These are phyloP conservation scores for Solanum ossicruentum DNA, from an alignment of 257 asterid genomes.

Conservation along the genomic window DNA sequence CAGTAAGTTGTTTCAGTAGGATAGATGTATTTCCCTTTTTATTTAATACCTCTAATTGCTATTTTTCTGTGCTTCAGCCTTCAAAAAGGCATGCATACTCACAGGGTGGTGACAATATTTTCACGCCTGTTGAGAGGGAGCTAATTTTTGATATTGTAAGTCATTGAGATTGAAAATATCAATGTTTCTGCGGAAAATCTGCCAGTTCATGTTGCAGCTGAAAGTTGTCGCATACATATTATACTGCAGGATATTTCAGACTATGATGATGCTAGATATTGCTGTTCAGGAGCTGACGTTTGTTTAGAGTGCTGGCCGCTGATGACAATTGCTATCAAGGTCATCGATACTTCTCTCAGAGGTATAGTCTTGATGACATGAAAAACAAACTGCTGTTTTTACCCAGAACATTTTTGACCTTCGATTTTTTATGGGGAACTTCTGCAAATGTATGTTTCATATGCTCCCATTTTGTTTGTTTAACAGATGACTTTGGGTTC, in stretches of 20 bases:
- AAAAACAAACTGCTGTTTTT: not conserved
- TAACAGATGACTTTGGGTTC: conserved; percentile 83
- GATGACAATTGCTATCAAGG: conserved; percentile 63
- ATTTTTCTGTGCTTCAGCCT: conserved; percentile 46
- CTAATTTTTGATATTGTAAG: conserved; percentile 90
- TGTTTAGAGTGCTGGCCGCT: conserved; percentile 84
- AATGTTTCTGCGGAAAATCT: not conserved
- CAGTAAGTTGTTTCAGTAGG: not conserved
- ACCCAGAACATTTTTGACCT: not conserved
- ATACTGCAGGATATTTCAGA: conserved; percentile 72
- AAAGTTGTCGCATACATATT: not conserved
- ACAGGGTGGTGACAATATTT: conserved; percentile 64
- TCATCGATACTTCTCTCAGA: conserved; percentile 83
- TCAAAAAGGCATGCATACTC: conserved; percentile 82
- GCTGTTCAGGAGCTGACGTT: conserved; percentile 95
- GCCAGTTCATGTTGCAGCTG: not conserved
- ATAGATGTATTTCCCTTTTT: not conserved
- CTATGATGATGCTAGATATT: conserved; percentile 90
- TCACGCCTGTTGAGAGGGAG: conserved; percentile 74
- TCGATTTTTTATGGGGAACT: not conserved
- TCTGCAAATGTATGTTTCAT: not conserved
- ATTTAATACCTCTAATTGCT: not conserved
- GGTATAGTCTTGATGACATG: conserved; percentile 23
- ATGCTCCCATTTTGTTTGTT: not conserved
- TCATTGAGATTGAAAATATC: not conserved